These are phyloP conservation scores for Trametes punicea DNA, from an alignment of 768 basidiomycete genomes.

Conservation along the genomic window DNA sequence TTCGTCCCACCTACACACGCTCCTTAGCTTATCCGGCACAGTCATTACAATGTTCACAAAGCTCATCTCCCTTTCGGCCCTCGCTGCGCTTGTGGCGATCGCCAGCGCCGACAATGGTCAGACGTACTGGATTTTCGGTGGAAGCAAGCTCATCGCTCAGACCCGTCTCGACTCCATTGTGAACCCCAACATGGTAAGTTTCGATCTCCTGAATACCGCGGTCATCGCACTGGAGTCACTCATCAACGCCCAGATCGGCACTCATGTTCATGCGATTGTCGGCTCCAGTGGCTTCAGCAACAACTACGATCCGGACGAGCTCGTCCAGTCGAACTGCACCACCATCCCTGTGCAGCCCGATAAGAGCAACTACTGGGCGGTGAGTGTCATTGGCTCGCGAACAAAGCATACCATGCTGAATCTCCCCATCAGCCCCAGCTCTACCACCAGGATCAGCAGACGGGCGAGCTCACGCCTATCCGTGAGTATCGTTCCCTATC, in stretches of 20 bases:
- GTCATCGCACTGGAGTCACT: neutral
- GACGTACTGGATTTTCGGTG: constrained; percentile 23
- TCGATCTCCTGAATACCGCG: neutral
- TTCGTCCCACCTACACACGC: constrained; percentile 12
- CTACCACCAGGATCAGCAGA: constrained; percentile 23
- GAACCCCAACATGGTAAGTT: constrained; percentile 6
- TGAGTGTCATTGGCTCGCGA: neutral
- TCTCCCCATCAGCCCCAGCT: constrained; percentile 17
- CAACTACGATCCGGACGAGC: constrained; percentile 12
- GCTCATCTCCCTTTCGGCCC: constrained; percentile 13
- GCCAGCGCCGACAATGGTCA: constrained; percentile 16
- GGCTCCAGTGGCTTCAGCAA: constrained; percentile 16
- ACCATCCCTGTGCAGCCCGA: constrained; percentile 23
- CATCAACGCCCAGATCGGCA: constrained; percentile 1
- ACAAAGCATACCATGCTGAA: neutral
- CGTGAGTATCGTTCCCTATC: constrained; percentile 5
- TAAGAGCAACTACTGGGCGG: constrained; percentile 28
- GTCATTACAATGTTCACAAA: constrained; percentile 16
- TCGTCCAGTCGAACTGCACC: constrained; percentile 16
- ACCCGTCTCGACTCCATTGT: constrained; percentile 19
- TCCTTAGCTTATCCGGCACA: neutral
- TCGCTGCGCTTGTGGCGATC: constrained; percentile 12
- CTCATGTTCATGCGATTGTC: constrained; percentile 19
- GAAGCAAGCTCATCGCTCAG: constrained; percentile 11
- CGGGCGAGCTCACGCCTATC: constrained; percentile 17